Base-by-base conservation (phyloP, 108 stramenopile species). In the Nitzschia sp. region DNA sequence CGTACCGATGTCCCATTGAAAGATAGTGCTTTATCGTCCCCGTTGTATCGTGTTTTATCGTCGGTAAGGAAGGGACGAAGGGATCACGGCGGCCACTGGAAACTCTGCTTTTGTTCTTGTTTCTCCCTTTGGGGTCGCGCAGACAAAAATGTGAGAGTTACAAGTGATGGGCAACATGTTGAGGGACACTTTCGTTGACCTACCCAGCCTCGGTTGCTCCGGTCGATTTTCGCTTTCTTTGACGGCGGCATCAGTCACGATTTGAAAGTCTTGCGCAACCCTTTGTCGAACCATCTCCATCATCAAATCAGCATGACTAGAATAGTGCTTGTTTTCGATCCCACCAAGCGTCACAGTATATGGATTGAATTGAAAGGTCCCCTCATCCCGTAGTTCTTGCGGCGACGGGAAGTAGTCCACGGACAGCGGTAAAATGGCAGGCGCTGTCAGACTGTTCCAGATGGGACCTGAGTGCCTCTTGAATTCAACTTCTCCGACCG, bases 381-480 rank as follows among this genome's bases (percentile, higher is more conserved):
- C 78, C 64, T 88, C 80, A 54, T 88, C 79, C 49, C 64, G 54
- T 21, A 96, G 65, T 46, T 95, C 94, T 77, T 85, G 81, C 48
- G 81, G 85, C n/a, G 97, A 81, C n/a, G 97, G 87, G 54, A 94
- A 95, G 71, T 94, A 89, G 67, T 98, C 98, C 38, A 97, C 97
- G 5, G 96, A 97, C 56, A 97, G 76, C 17, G 98, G 98, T 27
- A 99, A 67, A 63, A 98, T 95, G 11, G 97, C 98, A 1, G 98
- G 98, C 51, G 95, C 91, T 35, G 92, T 89, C n/a, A 99, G 80
- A 45, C 85, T 88, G 59, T 96, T 96, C 96, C 97, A 99, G 68
- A 96, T 97, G 5, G 96, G 93, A 0, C 97, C 93, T 11, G 94
- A 86, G 25, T 89, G 85, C 29, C 90, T 72, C 69, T 89, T 94